Base-by-base conservation (phyloP, 768 basidiomycete species). In the Dendrothele bispora region DNA sequence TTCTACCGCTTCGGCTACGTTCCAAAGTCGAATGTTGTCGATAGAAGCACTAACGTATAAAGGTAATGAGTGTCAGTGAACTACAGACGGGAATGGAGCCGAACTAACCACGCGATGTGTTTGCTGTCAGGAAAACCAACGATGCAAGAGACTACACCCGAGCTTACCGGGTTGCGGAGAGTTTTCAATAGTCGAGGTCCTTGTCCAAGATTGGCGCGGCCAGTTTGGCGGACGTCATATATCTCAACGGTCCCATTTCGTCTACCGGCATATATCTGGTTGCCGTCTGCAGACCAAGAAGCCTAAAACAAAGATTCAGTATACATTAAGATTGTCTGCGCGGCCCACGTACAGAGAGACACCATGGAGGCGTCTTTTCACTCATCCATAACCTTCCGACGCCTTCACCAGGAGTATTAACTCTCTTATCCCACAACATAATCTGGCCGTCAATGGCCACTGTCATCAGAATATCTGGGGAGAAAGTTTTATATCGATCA, bases 351-450 rank as follows among this genome's bases (percentile, higher is more conserved):
- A 98, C 95, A 53, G 94, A 94, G 59, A 95, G 79, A 66, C 93
- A 97, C 93, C 94, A 98, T 10, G 91, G 92, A 25, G 92, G 92
- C 18, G 90, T 91, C 67, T 90, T 93, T 54, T 95, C 94, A 58
- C 84, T 86, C 75, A 91, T 83, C 81, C 87, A 88, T 45, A 98
- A 69, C 55, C 92, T 73, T 25, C 92, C 93, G 1, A 93, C 88
- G 5, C 92, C 89, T 32, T 64, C 71, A 24, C 86, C 83, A 30
- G 78, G 68, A 6, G 74, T 73, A 45, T 84, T 72, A 27, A 80
- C 81, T 53, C 95, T 73, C 59, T 85, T 79, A 62, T 99, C 95
- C 88, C 95, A 95, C 11, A 99, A 64, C 39, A 94, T 79, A 14
- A 98, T 80, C 61, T 95, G 90, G 2, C 97, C 95, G 57, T 98